Conservation (phyloP, 2,329 filamentous ascomycete genomes). For the Gaeumannomyces tritici region DNA sequence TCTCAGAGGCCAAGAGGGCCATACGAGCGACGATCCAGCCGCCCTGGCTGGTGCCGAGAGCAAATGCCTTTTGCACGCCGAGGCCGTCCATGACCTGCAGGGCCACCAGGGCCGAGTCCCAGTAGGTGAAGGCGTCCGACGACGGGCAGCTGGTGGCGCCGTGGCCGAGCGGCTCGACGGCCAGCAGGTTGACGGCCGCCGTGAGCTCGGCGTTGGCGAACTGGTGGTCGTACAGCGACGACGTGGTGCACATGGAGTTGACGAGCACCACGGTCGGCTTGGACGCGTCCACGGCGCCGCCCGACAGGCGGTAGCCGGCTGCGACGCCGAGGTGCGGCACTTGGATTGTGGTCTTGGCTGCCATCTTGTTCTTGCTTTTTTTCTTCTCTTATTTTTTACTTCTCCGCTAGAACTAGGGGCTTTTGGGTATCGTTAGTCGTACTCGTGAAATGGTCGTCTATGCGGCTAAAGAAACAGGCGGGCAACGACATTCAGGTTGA, state of each 20-base stretch:
- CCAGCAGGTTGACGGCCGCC: slow-evolving; percentile 32
- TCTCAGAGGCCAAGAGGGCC: slow-evolving; percentile 37
- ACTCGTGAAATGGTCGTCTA: no score
- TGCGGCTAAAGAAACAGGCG: no score
- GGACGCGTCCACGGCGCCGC: slow-evolving; percentile 26
- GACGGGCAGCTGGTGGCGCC: slow-evolving; percentile 27
- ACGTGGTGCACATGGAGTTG: slow-evolving; percentile 37
- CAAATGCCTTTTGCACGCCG: slow-evolving; percentile 35
- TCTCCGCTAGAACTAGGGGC: no score
- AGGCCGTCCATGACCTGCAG: slow-evolving; percentile 45
- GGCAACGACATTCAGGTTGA: no score
- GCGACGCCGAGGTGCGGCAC: slow-evolving; percentile 9
- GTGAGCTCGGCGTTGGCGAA: slow-evolving; percentile 28
- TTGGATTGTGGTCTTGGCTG: slow-evolving; percentile 5
- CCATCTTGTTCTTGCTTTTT: neutral
- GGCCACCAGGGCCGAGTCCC: slow-evolving; percentile 44
- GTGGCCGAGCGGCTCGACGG: slow-evolving; percentile 40
- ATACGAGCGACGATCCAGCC: slow-evolving; percentile 41
- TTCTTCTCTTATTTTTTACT: no score
- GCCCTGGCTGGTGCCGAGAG: slow-evolving; percentile 41
- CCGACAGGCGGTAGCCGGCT: slow-evolving; percentile 18
- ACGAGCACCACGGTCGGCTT: slow-evolving; percentile 39
- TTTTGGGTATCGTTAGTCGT: neutral
- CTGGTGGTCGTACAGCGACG: slow-evolving; percentile 30
- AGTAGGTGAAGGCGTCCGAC: slow-evolving; percentile 41